A percentile compares a stretch with the other conserved stretches of the same genome.
Evolutionary conservation across 2,329 filamentous ascomycete species (phyloP).

Genomic region (Tolypocladium sp.): DNA sequence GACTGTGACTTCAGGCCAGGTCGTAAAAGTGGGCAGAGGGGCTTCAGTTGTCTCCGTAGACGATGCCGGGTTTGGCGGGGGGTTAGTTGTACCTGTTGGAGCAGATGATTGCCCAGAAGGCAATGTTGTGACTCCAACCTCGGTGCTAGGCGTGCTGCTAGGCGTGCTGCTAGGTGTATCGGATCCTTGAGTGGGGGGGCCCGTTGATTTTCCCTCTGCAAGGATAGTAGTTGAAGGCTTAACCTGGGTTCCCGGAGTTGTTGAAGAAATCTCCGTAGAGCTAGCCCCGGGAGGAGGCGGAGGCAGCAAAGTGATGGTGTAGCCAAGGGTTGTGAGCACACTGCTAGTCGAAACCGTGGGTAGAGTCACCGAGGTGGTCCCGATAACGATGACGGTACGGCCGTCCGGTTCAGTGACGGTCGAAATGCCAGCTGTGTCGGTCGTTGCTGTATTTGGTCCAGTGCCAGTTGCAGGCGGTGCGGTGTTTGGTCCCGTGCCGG

Average conservation of each 20-base stretch:
- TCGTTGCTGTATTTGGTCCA: too few species aligned
- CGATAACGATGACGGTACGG: not conserved
- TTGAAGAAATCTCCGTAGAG: not conserved
- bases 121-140: not conserved
- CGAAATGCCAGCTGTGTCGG: too few species aligned
- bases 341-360: not conserved
- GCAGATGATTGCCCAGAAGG: not conserved
- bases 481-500: too few species aligned
- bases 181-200: too few species aligned
- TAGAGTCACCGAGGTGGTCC: not conserved
- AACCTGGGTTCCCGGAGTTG: too few species aligned
- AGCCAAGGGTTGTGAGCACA: not conserved
- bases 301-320: not conserved
- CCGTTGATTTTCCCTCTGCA: too few species aligned
- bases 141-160: not conserved
- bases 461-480: too few species aligned
- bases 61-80: not conserved
- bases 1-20: not conserved
- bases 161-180: too few species aligned
- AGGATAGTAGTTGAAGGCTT: too few species aligned
- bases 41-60: not conserved
- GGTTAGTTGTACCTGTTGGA: not conserved
- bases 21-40: not conserved
- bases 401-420: not conserved
- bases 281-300: not conserved